Evolutionary conservation across 306 rosid species (phyloP).

Genomic region (Trifolium repens): DNA sequence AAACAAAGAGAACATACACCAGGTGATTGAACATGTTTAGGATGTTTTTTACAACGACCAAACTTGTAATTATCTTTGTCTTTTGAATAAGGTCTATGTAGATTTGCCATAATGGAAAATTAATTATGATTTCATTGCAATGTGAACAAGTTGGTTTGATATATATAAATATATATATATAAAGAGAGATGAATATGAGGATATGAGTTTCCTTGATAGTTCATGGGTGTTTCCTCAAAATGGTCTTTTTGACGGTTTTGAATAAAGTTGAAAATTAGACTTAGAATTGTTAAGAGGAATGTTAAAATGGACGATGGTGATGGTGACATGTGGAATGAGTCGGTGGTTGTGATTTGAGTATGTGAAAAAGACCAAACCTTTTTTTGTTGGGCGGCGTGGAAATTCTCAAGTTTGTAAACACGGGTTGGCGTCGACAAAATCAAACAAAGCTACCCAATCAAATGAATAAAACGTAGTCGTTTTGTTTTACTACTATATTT

Average conservation of each 20-base stretch:
- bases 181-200: neutral
- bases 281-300: constrained; percentile 12
- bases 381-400: constrained; percentile 62
- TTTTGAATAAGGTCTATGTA: constrained; percentile 40
- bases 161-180: neutral
- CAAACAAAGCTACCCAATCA: constrained; percentile 16
- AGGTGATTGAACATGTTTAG: constrained; percentile 75
- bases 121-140: neutral
- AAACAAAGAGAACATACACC: constrained; percentile 89
- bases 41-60: constrained; percentile 72
- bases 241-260: constrained; percentile 62
- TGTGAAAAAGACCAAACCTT: constrained; percentile 39
- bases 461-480: neutral
- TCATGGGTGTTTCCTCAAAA: constrained; percentile 57
- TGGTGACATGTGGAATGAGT: constrained; percentile 36
- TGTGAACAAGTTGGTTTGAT: constrained; percentile 1
- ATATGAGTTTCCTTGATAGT: constrained; percentile 49
- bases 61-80: constrained; percentile 38
- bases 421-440: constrained; percentile 42
- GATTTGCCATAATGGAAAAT: constrained; percentile 42
- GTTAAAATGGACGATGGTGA: constrained; percentile 51
- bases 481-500: neutral
- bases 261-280: constrained; percentile 40
- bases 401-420: neutral
- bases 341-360: constrained; percentile 40